Evolutionary conservation across 345 rosid species (phyloP), one percentile per base, ranked within the genome.

Genomic region (Carallia pectinifolia): DNA sequence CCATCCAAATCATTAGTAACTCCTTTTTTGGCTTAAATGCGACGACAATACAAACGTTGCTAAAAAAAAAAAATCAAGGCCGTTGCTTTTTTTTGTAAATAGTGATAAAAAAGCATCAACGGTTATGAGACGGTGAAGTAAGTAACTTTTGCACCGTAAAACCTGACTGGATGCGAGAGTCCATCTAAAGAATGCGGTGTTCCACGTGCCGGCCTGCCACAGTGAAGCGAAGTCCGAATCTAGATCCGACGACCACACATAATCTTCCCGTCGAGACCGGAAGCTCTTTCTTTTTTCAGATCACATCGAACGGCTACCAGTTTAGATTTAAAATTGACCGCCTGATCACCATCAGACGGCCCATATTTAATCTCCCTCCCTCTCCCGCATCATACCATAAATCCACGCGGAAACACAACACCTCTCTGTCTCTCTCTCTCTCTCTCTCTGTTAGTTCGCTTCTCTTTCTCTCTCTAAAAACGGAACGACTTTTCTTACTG

Each of bases 131-230:
- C 33, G 7, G 36, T 18, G 31, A 12, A 53, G 48, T 15, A 8
- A 39, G 47, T 39, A 6, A 44, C 1, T 4, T 39, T 7, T 0
- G 48, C 48, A 44, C 48, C 48, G 48, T 10, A 44, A 44, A 40
- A 44, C 12, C 50, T 44, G 17, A 12, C 50, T 12, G 50, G 50
- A 44, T 15, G 50, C 50, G 50, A 3, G 13, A 12, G 50, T 56
- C 9, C 33, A 7, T 23, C 16, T 8, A 12, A 58, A 66, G 23
- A 71, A 60, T 66, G 68, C 53, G 44, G 59, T 62, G 59, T 64
- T 81, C 87, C 92, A 88, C 90, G 89, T 84, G 97, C 89, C 85
- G 80, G 74, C 78, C 84, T 80, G 82, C 78, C 78, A 78, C 82
- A 63, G 78, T 60, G 78, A 87, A 83, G 76, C 63, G 4, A 60